phyloP scores from a whole-genome alignment of 2,329 filamentous ascomycete species.

The Ophiognomonia clavigignenti-juglandacearum region DNA sequence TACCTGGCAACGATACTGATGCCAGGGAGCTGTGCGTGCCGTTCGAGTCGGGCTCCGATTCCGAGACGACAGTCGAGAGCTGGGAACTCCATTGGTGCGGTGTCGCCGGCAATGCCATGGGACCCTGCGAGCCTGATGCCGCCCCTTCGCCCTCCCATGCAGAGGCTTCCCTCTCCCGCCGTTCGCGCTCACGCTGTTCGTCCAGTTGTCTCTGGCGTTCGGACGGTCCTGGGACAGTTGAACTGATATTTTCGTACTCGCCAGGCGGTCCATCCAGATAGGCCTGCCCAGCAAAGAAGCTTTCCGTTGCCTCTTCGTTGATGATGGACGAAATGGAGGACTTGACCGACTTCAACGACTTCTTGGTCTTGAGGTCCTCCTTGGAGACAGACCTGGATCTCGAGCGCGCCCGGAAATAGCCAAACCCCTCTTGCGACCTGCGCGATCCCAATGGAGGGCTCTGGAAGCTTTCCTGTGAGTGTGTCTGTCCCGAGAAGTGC shows the following conservation, averaged over 20 bases:
- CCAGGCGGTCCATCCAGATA: slow-evolving; percentile 31
- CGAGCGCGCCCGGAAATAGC: slow-evolving; percentile 45
- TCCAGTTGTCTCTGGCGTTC: slow-evolving; percentile 16
- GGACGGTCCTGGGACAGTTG: slow-evolving; percentile 14
- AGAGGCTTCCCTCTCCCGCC: slow-evolving; percentile 7
- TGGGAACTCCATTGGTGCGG: slow-evolving; percentile 60
- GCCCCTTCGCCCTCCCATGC: slow-evolving; percentile 20
- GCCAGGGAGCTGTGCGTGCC: slow-evolving; percentile 39
- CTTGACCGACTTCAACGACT: slow-evolving; percentile 46
- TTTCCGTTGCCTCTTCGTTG: slow-evolving; percentile 40
- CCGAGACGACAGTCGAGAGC: slow-evolving; percentile 59
- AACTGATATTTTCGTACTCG: slow-evolving; percentile 13
- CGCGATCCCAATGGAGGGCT: slow-evolving; percentile 50
- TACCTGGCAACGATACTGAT: slow-evolving; percentile 23
- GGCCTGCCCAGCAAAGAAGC: slow-evolving; percentile 33
- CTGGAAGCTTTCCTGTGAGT: slow-evolving; percentile 57
- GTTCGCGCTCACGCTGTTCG: slow-evolving; percentile 14
- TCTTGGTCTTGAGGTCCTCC: slow-evolving; percentile 43
- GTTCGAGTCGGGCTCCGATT: slow-evolving; percentile 48
- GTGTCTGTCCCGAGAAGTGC: slow-evolving; percentile 34
- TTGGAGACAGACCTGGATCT: slow-evolving; percentile 20
- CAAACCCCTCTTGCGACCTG: slow-evolving; percentile 44
- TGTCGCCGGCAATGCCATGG: slow-evolving; percentile 40
- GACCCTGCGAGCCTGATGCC: slow-evolving; percentile 18
- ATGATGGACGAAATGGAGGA: slow-evolving; percentile 54